Base-by-base conservation (phyloP, 768 basidiomycete species). In the Ramaria sp. region DNA sequence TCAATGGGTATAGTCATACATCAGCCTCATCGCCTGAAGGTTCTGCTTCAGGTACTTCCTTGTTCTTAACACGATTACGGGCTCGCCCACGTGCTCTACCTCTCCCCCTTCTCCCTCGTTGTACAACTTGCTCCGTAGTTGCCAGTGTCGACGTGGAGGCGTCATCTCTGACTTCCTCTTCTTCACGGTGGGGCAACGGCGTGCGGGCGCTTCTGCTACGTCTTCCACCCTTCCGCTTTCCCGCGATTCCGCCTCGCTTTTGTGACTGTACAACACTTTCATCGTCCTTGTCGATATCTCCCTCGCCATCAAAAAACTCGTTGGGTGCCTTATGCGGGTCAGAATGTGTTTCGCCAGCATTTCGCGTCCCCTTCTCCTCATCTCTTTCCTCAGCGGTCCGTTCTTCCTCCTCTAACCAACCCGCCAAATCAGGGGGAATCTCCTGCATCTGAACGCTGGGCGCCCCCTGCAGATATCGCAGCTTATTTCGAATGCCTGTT, bases 381-480 rank as follows among this genome's bases (percentile, higher is more conserved):
- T 81, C 82, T 64, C 77, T 82, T 64, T 88, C 86, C 41, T 85
- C 86, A 15, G 71, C 70, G 31, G 76, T 82, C 54, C 76, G 71
- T 31, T 87, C 83, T 66, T 91, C 89, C 54, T 85, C 82, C 4
- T 77, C 81, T 30, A 94, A 69, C 64, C 89, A 77, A 1, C 81
- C 86, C 60, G 84, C 85, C 15, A 99, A 72, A 63, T 94, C 87
- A 0, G 94, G 94, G 3, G 96, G 95, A 27, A 98, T 90, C 70
- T 97, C 92, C 64, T 92, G 89, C 89, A 98, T 88, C 62, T 83
- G 83, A 10, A 98, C 91, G 66, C 90, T 92, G n/a, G 95, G 95
- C 42, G 95, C 96, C 33, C 94, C 93, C 59, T 93, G 87, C 13
- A 98, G 74, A 68, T 92, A 97, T 31, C 95, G 78, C 45, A 99